Base-by-base conservation (phyloP, 495 filamentous ascomycete species). In the Aspergillus nanangensis region DNA sequence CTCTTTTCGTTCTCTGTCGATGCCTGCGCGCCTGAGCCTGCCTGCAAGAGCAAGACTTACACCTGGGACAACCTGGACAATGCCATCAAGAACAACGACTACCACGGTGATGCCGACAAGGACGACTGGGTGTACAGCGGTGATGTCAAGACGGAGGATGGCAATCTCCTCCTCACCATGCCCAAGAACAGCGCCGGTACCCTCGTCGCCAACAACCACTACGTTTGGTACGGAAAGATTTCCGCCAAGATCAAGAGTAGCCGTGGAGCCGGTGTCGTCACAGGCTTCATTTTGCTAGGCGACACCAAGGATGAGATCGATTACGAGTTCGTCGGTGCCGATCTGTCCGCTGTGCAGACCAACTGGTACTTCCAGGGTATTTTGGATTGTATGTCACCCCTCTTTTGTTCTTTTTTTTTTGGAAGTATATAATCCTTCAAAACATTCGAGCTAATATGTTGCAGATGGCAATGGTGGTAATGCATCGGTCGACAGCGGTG, bases 271-370 rank as follows among this genome's bases (percentile, higher is more conserved):
- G 93, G 93, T 72, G 93, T 97, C 24, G 89, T 98, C 4, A 90
- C 90, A 17, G 93, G 91, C 11, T 98, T 98, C 63, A 97, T 98
- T 62, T 71, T 97, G 52, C 77, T 96, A 55, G 86, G 83, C 24
- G 93, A 97, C 61, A 86, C 93, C 56, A 95, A 96, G 72, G 93
- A 98, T 58, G 93, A 98, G 65, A 95, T 98, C 58, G 93, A 98
- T 65, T 96, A 87, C 61, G 93, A 98, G 70, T 98, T 82, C 60
- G 80, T 98, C 44, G 93, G 93, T 45, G 76, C 78, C 37, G 87
- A 96, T 53, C 65, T 96, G 58, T 57, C 73, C 15, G 76, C 75
- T 40, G 86, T 84, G 15, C 90, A 98, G 74, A 90, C 88, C 57
- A 98, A 98, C 73, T 98, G 78, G 75, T 98, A 97, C 71, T 96